These are phyloP conservation scores for Psilocybe mexicana DNA, from an alignment of 1,284 basidiomycete species.

Conservation along the genomic window DNA sequence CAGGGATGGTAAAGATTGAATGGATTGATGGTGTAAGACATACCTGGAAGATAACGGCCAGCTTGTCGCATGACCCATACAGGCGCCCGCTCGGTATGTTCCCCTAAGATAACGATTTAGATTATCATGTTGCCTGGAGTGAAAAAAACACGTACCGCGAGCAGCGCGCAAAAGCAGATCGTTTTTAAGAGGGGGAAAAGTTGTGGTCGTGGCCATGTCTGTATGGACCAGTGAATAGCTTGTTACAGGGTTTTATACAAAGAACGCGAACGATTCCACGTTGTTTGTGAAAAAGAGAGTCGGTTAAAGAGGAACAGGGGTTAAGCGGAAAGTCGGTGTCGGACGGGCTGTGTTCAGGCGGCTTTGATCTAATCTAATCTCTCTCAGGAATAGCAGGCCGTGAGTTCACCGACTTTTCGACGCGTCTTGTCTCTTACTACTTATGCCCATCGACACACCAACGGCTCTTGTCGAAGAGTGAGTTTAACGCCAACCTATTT, in stretches of 20 bases:
- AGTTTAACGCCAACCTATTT: constrained; percentile 16
- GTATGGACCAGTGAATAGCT: neutral
- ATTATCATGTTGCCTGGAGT: neutral
- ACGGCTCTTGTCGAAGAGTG: constrained; percentile 63
- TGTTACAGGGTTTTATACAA: constrained; percentile 14
- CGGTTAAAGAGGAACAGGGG: constrained; percentile 15
- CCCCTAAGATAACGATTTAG: constrained; percentile 49
- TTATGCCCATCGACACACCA: constrained; percentile 52
- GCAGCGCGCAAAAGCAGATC: constrained; percentile 91
- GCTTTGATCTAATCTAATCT: constrained; percentile 21
- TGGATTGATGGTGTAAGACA: constrained; percentile 24
- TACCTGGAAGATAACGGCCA: constrained; percentile 92
- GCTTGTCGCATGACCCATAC: constrained; percentile 99
- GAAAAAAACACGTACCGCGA: constrained; percentile 47
- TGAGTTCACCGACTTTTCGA: neutral
- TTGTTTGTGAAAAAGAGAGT: constrained; percentile 19
- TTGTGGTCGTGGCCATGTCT: constrained; percentile 29
- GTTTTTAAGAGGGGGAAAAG: constrained; percentile 82
- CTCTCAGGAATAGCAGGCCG: neutral
- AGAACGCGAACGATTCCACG: constrained; percentile 13
- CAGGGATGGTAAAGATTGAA: constrained; percentile 6
- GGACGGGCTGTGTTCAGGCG: neutral
- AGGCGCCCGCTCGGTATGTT: constrained; percentile 88
- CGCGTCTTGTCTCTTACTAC: neutral
- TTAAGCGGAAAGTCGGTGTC: constrained; percentile 15